Evolutionary conservation across 2,329 filamentous ascomycete genomes (phyloP).

Genomic region (Microsporum audouinii): DNA sequence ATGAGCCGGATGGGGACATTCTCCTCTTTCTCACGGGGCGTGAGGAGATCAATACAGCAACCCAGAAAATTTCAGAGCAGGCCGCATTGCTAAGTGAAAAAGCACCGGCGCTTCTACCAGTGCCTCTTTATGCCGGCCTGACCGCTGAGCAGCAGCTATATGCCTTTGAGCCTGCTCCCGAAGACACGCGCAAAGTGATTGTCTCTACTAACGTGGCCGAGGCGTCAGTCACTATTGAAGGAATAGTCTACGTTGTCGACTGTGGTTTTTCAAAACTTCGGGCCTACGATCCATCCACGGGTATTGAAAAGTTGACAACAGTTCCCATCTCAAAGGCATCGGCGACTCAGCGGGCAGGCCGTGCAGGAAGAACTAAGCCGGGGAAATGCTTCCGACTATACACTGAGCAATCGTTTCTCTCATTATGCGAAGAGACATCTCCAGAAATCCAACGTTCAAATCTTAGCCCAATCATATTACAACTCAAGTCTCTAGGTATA

Average conservation of each 20-base stretch:
- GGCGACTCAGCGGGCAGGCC: slow-evolving; percentile 79
- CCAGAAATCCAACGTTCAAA: slow-evolving; percentile 92
- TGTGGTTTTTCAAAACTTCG: slow-evolving; percentile 83
- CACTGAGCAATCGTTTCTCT: slow-evolving; percentile 59
- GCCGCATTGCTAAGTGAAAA: slow-evolving; percentile 51
- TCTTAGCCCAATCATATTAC: slow-evolving; percentile 73
- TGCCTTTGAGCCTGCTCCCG: slow-evolving; percentile 73
- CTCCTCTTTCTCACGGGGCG: slow-evolving; percentile 84
- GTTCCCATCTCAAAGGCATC: slow-evolving; percentile 81
- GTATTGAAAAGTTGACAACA: slow-evolving; percentile 76
- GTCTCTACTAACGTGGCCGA: slow-evolving; percentile 94
- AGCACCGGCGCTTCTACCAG: slow-evolving; percentile 50
- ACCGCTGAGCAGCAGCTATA: slow-evolving; percentile 89
- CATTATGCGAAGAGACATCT: slow-evolving; percentile 58
- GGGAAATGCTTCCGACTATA: slow-evolving; percentile 94
- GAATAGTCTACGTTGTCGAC: slow-evolving; percentile 83
- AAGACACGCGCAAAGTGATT: slow-evolving; percentile 79
- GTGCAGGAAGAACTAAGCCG: slow-evolving; percentile 76
- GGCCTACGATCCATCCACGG: slow-evolving; percentile 69
- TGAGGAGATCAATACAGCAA: slow-evolving; percentile 76
- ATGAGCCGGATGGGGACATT: slow-evolving; percentile 73
- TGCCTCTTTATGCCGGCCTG: slow-evolving; percentile 82
- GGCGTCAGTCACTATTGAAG: slow-evolving; percentile 87
- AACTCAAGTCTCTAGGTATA: slow-evolving; percentile 88
- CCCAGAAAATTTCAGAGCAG: slow-evolving; percentile 68